Percentiles rank a stretch among this genome's conserved stretches.
phyloP scores from a whole-genome alignment of 140 eudicot genomes.

The Cichorium intybus region DNA sequence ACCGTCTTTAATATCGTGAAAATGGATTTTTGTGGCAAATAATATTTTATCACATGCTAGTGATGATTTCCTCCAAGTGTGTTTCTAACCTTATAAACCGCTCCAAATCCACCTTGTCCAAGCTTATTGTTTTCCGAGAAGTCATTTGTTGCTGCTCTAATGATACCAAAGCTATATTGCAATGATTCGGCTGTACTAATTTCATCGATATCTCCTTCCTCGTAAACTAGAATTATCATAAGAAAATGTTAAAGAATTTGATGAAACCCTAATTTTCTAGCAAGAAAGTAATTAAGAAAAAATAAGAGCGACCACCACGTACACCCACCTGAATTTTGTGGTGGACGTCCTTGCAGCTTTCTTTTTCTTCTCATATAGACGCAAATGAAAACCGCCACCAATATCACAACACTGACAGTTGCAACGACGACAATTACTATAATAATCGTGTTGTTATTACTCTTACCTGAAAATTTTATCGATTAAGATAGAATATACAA shows the following conservation, averaged over 20 bases:
- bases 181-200: slow-evolving; percentile 38
- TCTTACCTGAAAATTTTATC: slow-evolving; percentile 26
- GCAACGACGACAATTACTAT: slow-evolving; percentile 28
- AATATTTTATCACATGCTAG: neutral
- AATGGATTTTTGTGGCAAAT: neutral
- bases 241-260: neutral
- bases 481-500: neutral
- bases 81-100: slow-evolving; percentile 51
- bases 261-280: neutral
- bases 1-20: neutral
- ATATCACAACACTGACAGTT: slow-evolving; percentile 16
- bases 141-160: slow-evolving; percentile 45
- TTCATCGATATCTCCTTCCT: slow-evolving; percentile 25
- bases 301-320: slow-evolving; percentile 14
- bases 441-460: slow-evolving; percentile 21
- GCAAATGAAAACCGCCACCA: slow-evolving; percentile 14
- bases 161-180: slow-evolving; percentile 35
- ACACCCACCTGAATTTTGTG: slow-evolving; percentile 15
- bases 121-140: slow-evolving; percentile 52
- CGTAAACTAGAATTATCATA: slow-evolving; percentile 7
- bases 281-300: neutral
- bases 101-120: slow-evolving; percentile 67
- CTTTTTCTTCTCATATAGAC: slow-evolving; percentile 32
- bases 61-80: neutral
- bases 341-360: slow-evolving; percentile 11